Conservation (phyloP, 2,329 filamentous ascomycete genomes). For the Anthostomella pinea region DNA sequence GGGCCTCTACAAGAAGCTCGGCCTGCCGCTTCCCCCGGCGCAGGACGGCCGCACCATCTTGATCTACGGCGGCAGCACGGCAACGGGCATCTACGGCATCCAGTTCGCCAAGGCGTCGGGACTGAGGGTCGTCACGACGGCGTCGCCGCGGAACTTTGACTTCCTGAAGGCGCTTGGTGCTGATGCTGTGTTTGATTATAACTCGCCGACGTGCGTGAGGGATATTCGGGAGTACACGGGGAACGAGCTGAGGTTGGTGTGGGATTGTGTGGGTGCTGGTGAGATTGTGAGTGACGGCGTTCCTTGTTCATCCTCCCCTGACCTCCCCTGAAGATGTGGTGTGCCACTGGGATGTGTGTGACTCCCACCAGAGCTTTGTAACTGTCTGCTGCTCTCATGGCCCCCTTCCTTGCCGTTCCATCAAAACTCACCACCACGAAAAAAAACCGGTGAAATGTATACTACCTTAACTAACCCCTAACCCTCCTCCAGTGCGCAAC, state of each 20-base stretch:
- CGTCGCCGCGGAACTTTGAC: constrained; percentile 37
- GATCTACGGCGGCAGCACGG: constrained; percentile 50
- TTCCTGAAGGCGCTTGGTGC: constrained; percentile 32
- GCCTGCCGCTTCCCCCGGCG: constrained; percentile 45
- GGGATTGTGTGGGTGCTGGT: constrained; percentile 35
- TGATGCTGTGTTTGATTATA: constrained; percentile 33
- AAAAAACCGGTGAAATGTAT: too few relatives aligned
- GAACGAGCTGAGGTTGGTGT: constrained; percentile 26
- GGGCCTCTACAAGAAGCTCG: constrained; percentile 45
- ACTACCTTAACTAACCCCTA: too few relatives aligned
- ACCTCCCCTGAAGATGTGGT: too few relatives aligned
- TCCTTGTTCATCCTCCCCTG: too few relatives aligned
- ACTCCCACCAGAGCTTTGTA: too few relatives aligned
- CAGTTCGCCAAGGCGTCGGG: constrained; percentile 43
- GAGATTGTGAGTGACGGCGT: too few relatives aligned
- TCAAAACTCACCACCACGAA: too few relatives aligned
- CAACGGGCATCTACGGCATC: constrained; percentile 52
- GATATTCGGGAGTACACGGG: constrained; percentile 22
- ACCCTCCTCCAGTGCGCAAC: too few relatives aligned
- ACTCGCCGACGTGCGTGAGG: constrained; percentile 17
- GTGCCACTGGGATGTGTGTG: too few relatives aligned
- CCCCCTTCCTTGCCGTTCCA: too few relatives aligned
- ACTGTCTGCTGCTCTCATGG: too few relatives aligned
- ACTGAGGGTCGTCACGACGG: constrained; percentile 37
- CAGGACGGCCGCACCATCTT: constrained; percentile 38